phyloP scores from a whole-genome alignment of 1,284 basidiomycete genomes.

The Vanrija sp. region DNA sequence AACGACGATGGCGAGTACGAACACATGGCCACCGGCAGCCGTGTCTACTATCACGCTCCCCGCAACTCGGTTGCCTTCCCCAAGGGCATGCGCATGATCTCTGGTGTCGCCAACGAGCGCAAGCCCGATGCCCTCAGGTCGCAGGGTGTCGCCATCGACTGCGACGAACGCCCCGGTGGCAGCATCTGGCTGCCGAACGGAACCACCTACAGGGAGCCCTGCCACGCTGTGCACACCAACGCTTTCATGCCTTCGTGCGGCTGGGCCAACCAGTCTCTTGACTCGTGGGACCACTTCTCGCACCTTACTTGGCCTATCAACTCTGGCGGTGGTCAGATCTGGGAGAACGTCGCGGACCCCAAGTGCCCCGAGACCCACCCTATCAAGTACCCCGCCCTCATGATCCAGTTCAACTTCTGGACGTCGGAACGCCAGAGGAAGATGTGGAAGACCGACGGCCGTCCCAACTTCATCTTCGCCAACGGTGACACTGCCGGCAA shows the following conservation, averaged over 20 bases:
- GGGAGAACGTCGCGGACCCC: too few species aligned
- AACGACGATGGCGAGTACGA: slow-evolving; percentile 1
- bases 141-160: not conserved
- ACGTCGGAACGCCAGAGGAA: not conserved
- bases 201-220: not conserved
- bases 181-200: not conserved
- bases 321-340: not conserved
- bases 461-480: slow-evolving; percentile 30
- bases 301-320: slow-evolving; percentile 51
- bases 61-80: slow-evolving; percentile 41
- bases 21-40: slow-evolving; percentile 21
- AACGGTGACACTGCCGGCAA: slow-evolving; percentile 38
- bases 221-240: slow-evolving; percentile 1
- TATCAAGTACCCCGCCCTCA: slow-evolving; percentile 42
- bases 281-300: slow-evolving; percentile 48
- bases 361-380: slow-evolving; percentile 32
- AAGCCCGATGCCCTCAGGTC: not conserved
- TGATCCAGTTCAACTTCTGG: slow-evolving; percentile 22
- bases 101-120: slow-evolving; percentile 39
- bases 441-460: slow-evolving; percentile 8
- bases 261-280: slow-evolving; percentile 45
- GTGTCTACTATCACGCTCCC: slow-evolving; percentile 39
- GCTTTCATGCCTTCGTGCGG: slow-evolving; percentile 50
- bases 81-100: slow-evolving; percentile 49
- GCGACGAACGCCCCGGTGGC: not conserved